phyloP scores from a whole-genome alignment of 78 protist genomes.

The Goniomonas avonlea region DNA sequence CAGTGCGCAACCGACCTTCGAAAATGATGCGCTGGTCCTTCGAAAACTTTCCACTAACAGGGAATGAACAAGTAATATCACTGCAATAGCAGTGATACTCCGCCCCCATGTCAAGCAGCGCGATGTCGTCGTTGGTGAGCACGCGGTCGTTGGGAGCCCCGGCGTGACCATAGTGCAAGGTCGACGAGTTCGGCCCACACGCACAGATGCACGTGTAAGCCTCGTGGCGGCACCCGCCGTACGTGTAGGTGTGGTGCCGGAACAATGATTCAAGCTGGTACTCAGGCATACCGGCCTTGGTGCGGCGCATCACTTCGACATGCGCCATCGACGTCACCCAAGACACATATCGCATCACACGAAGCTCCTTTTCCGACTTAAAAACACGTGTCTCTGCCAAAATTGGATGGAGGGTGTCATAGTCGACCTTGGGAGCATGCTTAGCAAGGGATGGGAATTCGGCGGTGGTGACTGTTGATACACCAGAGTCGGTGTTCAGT shows the following conservation, averaged over 20 bases:
- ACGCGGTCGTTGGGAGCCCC: slow-evolving; percentile 18
- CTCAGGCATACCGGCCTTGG: background rate
- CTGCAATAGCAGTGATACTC: slow-evolving; percentile 48
- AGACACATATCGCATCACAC: slow-evolving; percentile 48
- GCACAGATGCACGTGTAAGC: slow-evolving; percentile 9
- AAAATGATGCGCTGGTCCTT: slow-evolving; percentile 38
- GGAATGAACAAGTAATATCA: slow-evolving; percentile 60
- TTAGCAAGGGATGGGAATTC: background rate
- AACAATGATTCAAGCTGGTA: slow-evolving; percentile 1
- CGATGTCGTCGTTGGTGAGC: slow-evolving; percentile 23
- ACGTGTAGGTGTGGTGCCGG: slow-evolving; percentile 1
- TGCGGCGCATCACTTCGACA: slow-evolving; percentile 4
- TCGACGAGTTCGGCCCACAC: background rate
- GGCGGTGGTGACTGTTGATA: too few relatives aligned
- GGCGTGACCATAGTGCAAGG: slow-evolving; percentile 11
- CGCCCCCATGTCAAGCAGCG: slow-evolving; percentile 49
- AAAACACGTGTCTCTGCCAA: slow-evolving; percentile 50
- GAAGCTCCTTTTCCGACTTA: slow-evolving; percentile 60
- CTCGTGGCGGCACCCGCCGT: background rate
- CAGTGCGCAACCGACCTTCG: slow-evolving; percentile 45
- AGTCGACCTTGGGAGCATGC: background rate
- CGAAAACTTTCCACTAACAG: slow-evolving; percentile 34
- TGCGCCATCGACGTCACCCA: slow-evolving; percentile 31
- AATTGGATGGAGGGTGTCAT: too few relatives aligned
- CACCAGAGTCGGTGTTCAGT: background rate